phyloP scores from a whole-genome alignment of 2,329 filamentous ascomycete species.

The Mollisia scopiformis region DNA sequence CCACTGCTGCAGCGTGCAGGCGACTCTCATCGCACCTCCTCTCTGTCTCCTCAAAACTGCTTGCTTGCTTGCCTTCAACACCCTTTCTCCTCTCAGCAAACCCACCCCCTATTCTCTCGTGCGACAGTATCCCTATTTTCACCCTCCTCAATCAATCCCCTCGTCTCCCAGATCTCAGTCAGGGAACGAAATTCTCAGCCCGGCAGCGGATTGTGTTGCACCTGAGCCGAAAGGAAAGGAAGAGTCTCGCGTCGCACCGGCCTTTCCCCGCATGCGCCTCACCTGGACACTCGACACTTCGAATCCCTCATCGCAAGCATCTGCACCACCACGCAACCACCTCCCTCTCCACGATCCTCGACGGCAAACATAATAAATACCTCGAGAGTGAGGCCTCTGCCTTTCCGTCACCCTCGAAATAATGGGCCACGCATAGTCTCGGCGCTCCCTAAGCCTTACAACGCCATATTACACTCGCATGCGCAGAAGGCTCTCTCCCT shows the following conservation, averaged over 20 bases:
- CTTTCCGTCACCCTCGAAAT: slow-evolving; percentile 24
- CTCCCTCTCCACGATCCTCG: not conserved
- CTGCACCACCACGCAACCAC: not conserved
- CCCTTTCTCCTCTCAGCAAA: slow-evolving; percentile 1
- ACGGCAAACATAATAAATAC: no score
- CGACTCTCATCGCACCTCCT: slow-evolving; percentile 1
- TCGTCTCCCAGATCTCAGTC: not conserved
- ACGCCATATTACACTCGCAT: slow-evolving; percentile 19
- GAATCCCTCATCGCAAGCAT: slow-evolving; percentile 2
- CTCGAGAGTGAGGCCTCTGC: slow-evolving; percentile 23
- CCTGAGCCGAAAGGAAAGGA: slow-evolving; percentile 11
- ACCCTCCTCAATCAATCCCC: not conserved
- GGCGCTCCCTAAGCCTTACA: slow-evolving; percentile 36
- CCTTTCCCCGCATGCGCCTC: slow-evolving; percentile 24
- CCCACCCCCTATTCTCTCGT: not conserved
- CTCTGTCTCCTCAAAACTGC: slow-evolving; percentile 2
- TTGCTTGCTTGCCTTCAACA: no score
- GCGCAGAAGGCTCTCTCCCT: slow-evolving; percentile 30
- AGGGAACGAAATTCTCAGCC: slow-evolving; percentile 1
- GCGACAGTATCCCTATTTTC: not conserved
- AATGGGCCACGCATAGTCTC: slow-evolving; percentile 37
- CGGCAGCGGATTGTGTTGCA: not conserved
- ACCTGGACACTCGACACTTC: slow-evolving; percentile 12
- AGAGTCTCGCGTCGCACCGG: slow-evolving; percentile 15
- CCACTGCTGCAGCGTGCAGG: slow-evolving; percentile 1